Evolutionary conservation across 2,329 filamentous ascomycete genomes (phyloP).

Genomic region (Colletotrichum sp.): DNA sequence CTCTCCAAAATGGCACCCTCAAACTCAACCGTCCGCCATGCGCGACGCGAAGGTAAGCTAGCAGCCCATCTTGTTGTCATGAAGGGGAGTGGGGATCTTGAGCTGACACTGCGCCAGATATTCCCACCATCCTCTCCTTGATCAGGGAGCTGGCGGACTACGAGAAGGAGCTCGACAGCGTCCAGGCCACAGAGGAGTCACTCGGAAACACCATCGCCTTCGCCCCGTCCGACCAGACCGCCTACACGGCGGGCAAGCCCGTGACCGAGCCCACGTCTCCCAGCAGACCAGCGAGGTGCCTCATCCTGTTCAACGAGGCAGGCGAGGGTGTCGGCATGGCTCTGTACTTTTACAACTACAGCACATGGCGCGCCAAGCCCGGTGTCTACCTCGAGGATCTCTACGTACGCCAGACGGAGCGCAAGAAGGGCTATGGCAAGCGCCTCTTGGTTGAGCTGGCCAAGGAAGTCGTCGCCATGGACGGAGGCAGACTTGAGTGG

Average conservation of each 20-base stretch:
- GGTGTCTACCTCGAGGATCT: constrained; percentile 95
- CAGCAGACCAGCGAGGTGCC: constrained; percentile 72
- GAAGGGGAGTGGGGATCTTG: background rate
- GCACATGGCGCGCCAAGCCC: constrained; percentile 85
- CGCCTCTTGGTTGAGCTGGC: constrained; percentile 76
- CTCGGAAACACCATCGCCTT: constrained; percentile 82
- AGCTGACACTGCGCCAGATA: constrained; percentile 58
- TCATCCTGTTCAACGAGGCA: constrained; percentile 64
- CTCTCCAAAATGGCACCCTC: constrained; percentile 31
- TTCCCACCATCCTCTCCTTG: constrained; percentile 78
- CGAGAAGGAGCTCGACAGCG: constrained; percentile 75
- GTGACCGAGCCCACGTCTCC: constrained; percentile 59
- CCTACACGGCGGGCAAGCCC: constrained; percentile 33
- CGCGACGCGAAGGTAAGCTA: constrained; percentile 61
- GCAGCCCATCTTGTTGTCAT: background rate
- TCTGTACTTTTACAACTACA: constrained; percentile 95
- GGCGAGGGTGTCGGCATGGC: constrained; percentile 73
- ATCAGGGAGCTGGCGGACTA: constrained; percentile 89
- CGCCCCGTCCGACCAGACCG: constrained; percentile 54
- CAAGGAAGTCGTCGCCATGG: constrained; percentile 74
- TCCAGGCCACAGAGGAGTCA: constrained; percentile 78
- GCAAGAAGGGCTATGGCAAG: constrained; percentile 82
- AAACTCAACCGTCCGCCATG: constrained; percentile 55
- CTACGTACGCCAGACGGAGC: constrained; percentile 74
- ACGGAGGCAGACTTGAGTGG: constrained; percentile 85